Conservation (phyloP, 768 basidiomycete species). For the Hericium erinaceus region DNA sequence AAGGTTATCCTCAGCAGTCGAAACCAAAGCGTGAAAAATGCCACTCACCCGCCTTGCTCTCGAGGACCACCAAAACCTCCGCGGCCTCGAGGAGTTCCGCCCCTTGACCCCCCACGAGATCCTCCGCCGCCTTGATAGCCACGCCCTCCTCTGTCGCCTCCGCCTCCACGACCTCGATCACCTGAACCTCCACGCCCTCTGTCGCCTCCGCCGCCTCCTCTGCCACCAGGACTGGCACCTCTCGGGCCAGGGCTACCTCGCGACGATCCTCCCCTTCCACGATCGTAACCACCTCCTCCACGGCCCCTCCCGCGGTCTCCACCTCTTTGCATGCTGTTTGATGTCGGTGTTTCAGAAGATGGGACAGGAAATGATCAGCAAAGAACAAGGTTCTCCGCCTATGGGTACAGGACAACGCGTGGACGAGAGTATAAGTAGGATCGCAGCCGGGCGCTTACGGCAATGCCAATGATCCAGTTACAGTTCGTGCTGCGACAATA, state of each 20-base stretch:
- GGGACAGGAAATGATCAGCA: background rate
- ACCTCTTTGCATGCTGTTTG: slow-evolving; percentile 14
- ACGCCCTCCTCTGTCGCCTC: slow-evolving; percentile 8
- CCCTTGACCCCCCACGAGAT: slow-evolving; percentile 18
- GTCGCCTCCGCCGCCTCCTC: slow-evolving; percentile 12
- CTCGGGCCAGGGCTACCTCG: slow-evolving; percentile 13
- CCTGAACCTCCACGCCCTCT: slow-evolving; percentile 11
- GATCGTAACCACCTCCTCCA: slow-evolving; percentile 12
- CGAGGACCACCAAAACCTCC: slow-evolving; percentile 19
- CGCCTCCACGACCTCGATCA: slow-evolving; percentile 7
- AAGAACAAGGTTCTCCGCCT: background rate
- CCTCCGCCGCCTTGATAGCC: slow-evolving; percentile 11
- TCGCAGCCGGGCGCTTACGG: background rate
- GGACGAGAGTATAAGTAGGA: background rate
- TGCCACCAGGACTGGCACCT: slow-evolving; percentile 16
- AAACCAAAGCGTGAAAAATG: background rate
- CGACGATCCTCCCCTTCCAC: slow-evolving; percentile 10
- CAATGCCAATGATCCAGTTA: background rate
- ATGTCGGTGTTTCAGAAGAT: background rate
- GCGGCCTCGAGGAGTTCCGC: slow-evolving; percentile 9
- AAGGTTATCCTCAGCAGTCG: background rate
- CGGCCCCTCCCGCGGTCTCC: slow-evolving; percentile 16
- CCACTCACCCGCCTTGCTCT: slow-evolving; percentile 34
- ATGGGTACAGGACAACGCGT: too few relatives aligned
- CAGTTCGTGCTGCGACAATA: background rate